Conservation (phyloP, 768 basidiomycete species). For the Mycena galericulata region DNA sequence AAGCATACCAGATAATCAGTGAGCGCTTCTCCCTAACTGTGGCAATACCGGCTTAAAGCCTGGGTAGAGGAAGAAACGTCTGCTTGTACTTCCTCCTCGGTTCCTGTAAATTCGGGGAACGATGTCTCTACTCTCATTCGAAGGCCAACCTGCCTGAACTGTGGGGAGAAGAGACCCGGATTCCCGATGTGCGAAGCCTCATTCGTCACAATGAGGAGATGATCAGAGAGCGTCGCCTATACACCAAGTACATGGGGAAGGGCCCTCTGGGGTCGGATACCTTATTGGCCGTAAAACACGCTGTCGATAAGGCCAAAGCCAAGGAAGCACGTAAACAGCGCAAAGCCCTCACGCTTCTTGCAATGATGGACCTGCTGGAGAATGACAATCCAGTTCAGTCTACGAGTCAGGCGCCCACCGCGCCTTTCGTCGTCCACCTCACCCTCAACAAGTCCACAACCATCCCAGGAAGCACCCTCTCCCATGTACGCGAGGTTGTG, state of each 20-base stretch:
- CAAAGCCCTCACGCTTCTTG: neutral
- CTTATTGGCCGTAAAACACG: conserved; percentile 1
- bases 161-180: conserved; percentile 5
- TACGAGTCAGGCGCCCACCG: neutral
- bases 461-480: conserved; percentile 2
- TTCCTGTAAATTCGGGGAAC: conserved; percentile 20
- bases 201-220: conserved; percentile 14
- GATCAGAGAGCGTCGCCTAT: conserved; percentile 10
- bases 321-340: neutral
- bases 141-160: conserved; percentile 14
- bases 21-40: neutral
- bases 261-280: conserved; percentile 11
- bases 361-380: neutral
- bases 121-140: conserved; percentile 27
- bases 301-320: neutral
- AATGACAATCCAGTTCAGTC: neutral
- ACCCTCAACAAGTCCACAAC: conserved; percentile 26
- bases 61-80: conserved; percentile 23
- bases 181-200: neutral
- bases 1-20: conserved; percentile 21
- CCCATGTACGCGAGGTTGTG: neutral
- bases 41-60: neutral
- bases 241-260: conserved; percentile 26
- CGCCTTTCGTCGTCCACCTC: conserved; percentile 28
- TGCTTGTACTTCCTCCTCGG: conserved; percentile 30